Base-by-base conservation (phyloP, 1,284 basidiomycete species). In the Tilletia caries region DNA sequence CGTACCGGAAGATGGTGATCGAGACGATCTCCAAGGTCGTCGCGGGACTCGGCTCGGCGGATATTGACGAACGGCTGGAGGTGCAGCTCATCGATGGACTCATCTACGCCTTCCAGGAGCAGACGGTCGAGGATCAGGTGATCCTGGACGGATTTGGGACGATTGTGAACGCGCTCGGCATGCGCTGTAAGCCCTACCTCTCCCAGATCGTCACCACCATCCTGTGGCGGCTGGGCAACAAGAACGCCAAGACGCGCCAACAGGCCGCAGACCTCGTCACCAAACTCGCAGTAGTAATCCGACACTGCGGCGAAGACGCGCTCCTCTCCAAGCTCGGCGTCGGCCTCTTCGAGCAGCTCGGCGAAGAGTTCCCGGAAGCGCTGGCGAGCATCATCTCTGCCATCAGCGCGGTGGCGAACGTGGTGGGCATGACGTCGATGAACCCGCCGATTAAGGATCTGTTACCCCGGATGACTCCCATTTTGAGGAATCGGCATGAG, bases 351-450 rank as follows among this genome's bases (percentile, higher is more conserved):
- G 96, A 99, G 84, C 96, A 98, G 84, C 89, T 99, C 67, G 96
- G 96, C 83, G 96, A 98, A 86, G 96, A 98, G 86, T 98, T 98
- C 83, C 96, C 95, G 12, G 96, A 99, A 84, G 96, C 95, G 0
- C 88, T 98, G 29, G 96, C 72, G 62, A 95, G 93, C 86, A 97
- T 99, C 85, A 99, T 98, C 83, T 93, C 94, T 64, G 96, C 96
- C 64, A 93, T 96, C 83, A 94, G 92, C 74, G 95, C 95, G 64
- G 98, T 99, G 80, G 96, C 96, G 75, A 98, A 98, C 80, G 96
- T 98, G 41, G 95, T 98, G 72, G 96, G 96, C 85, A 98, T 99
- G 96, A 97, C 95, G 13, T 93, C 98, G 85, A 98, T 99, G 96
- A 98, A 96, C 84, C 96, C 96, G 23, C 96, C 95, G 0, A 94